phyloP scores from a whole-genome alignment of 1,139 yeast genomes.

The Pichia sp. region DNA sequence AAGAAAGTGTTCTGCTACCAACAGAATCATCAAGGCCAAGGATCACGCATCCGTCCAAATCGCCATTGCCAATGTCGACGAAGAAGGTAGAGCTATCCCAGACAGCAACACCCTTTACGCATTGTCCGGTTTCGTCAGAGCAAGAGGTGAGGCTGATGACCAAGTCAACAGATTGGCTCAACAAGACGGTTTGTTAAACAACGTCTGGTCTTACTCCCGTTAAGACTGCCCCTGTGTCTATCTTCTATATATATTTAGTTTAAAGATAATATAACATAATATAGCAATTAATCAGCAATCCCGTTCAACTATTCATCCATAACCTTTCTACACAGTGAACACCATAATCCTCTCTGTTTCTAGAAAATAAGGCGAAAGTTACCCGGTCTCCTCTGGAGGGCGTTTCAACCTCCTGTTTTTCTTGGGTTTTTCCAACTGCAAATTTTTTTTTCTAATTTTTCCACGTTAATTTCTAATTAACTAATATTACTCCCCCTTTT shows the following conservation, averaged over 20 bases:
- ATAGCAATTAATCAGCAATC: background rate
- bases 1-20: constrained; percentile 99
- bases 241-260: constrained; percentile 1
- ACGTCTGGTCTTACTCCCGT: constrained; percentile 99
- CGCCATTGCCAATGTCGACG: constrained; percentile 85
- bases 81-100: constrained; percentile 91
- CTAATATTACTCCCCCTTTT: background rate
- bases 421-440: background rate
- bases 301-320: too few species aligned
- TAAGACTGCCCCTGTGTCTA: constrained; percentile 38
- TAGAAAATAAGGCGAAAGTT: background rate
- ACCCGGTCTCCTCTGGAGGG: background rate
- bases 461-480: background rate
- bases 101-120: constrained; percentile 94
- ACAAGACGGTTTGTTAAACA: constrained; percentile 96
- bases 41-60: constrained; percentile 99
- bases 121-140: constrained; percentile 90
- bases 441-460: background rate
- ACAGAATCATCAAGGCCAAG: constrained; percentile 99
- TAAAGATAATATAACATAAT: background rate
- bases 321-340: too few species aligned
- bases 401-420: background rate
- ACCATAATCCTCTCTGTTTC: too few species aligned
- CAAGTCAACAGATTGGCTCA: constrained; percentile 99
- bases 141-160: constrained; percentile 96